Conservation (phyloP, 1,284 basidiomycete genomes). For the Fomitopsis schrenkii region DNA sequence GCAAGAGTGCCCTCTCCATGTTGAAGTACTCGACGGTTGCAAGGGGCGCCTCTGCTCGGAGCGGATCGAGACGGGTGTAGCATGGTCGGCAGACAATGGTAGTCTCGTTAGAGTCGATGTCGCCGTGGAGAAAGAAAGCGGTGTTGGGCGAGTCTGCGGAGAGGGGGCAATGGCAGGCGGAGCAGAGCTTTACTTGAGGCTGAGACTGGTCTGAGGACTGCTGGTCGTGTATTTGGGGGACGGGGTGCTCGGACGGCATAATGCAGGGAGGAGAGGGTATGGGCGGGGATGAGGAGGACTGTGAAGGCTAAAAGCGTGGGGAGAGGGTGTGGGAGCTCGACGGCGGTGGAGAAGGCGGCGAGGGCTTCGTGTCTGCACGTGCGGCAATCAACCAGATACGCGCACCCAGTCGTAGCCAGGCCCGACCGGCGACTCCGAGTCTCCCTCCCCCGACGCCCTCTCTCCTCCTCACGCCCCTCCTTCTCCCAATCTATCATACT, state of each 20-base stretch:
- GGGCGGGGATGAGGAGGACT: slow-evolving; percentile 15
- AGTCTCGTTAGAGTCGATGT: slow-evolving; percentile 27
- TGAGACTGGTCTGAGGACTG: slow-evolving; percentile 24
- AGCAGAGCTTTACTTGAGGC: slow-evolving; percentile 33
- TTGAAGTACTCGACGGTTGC: slow-evolving; percentile 19
- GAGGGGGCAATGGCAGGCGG: slow-evolving; percentile 32
- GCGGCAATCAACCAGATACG: slow-evolving; percentile 13
- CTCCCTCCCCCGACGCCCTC: not conserved
- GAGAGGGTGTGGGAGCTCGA: slow-evolving; percentile 9
- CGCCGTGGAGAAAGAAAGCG: slow-evolving; percentile 25
- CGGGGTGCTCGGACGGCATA: slow-evolving; percentile 34
- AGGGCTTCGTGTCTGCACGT: slow-evolving; percentile 10
- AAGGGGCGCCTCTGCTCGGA: slow-evolving; percentile 13
- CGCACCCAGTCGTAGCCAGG: slow-evolving; percentile 2
- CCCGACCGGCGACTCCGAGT: not conserved
- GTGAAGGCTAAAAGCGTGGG: slow-evolving; percentile 16
- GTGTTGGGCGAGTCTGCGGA: slow-evolving; percentile 27
- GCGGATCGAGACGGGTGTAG: slow-evolving; percentile 23
- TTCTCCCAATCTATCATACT: not conserved
- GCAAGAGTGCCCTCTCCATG: slow-evolving; percentile 25
- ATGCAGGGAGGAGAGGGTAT: slow-evolving; percentile 7
- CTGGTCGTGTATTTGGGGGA: slow-evolving; percentile 18
- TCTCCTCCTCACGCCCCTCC: not conserved
- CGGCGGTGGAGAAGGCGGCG: slow-evolving; percentile 7
- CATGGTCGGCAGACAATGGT: slow-evolving; percentile 33